Percentiles rank a stretch among this genome's conserved stretches.
Conservation (phyloP, 306 rosid species). For the Castanea sativa region DNA sequence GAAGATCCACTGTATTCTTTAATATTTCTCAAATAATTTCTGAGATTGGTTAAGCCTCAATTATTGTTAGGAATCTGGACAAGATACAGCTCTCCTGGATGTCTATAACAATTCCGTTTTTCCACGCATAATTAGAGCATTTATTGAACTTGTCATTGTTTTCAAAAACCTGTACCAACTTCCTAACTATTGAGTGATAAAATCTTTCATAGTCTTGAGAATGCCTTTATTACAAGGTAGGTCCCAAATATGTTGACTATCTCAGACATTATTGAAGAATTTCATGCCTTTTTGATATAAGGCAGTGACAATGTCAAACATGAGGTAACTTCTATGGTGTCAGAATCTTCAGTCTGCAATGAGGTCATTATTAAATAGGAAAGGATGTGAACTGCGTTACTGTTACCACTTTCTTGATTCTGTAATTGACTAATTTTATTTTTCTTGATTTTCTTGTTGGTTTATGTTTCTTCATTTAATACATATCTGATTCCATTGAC, state of each 20-base stretch:
- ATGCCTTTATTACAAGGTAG: slow-evolving; percentile 15
- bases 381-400: neutral
- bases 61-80: neutral
- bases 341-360: slow-evolving; percentile 15
- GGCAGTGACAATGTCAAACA: slow-evolving; percentile 31
- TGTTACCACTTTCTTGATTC: slow-evolving; percentile 7
- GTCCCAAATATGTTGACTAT: slow-evolving; percentile 28
- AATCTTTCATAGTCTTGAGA: slow-evolving; percentile 5
- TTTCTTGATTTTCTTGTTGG: neutral
- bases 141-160: slow-evolving; percentile 11
- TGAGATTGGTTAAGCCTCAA: neutral
- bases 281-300: slow-evolving; percentile 4
- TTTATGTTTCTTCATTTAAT: neutral
- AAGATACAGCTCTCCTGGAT: neutral
- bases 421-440: neutral
- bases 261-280: slow-evolving; percentile 16
- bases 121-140: neutral
- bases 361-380: slow-evolving; percentile 18
- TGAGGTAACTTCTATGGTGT: slow-evolving; percentile 22
- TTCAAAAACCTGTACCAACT: slow-evolving; percentile 22
- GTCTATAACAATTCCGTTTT: neutral
- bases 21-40: neutral
- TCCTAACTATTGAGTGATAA: slow-evolving; percentile 17
- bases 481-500: neutral
- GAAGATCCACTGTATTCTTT: neutral